Base-by-base conservation (phyloP, 352 stramenopile genomes). In the Phytophthora multivora region DNA sequence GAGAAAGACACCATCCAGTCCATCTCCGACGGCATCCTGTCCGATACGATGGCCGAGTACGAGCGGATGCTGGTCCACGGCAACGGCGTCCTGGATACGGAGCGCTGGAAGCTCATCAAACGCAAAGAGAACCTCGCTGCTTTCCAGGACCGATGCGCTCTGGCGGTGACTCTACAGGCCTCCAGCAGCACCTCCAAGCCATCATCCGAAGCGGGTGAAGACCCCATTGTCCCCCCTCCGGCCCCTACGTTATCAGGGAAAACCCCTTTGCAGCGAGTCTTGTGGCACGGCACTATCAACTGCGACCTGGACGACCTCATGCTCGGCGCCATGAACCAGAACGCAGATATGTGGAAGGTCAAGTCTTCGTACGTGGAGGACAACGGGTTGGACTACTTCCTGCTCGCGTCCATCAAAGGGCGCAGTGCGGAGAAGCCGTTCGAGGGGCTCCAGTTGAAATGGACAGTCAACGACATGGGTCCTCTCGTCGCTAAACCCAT, bases 101-200 rank as follows among this genome's bases (percentile, higher is more conserved):
- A 70, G 23, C 55, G 67, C 2, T 88, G 79, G 76, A 84, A 86
- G 45, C 49, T 69, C 13, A 59, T 88, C 52, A 82, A 80, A 50
- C 66, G 63, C 0, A 77, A 76, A 18, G 76, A 86, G 33, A 79
- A 77, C 49, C 58, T 88, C 6, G 63, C 68, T 2, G 71, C 78
- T 0, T 88, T 77, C 51, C 71, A 86, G 35, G 67, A 85, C 11
- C 74, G 60, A 16, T 75, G 66, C 25, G 66, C 66, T 11, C 61
- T 75, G 2, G 70, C 66, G 1, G 66, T 75, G n/a, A 63, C 61
- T 13, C 47, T 73, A 19, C 66, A 70, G 54, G 49, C 56, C 25
- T 70, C 57, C 3, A 65, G 9, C 42, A 75, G 69, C 49, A 66
- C 47, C 0, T 30, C 25, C 8, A 75, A 78, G 36, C 61, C 58